Evolutionary conservation across 1,284 basidiomycete species (phyloP), one percentile per base, ranked within the genome.

Genomic region (Kalmanozyma brasiliensis): DNA sequence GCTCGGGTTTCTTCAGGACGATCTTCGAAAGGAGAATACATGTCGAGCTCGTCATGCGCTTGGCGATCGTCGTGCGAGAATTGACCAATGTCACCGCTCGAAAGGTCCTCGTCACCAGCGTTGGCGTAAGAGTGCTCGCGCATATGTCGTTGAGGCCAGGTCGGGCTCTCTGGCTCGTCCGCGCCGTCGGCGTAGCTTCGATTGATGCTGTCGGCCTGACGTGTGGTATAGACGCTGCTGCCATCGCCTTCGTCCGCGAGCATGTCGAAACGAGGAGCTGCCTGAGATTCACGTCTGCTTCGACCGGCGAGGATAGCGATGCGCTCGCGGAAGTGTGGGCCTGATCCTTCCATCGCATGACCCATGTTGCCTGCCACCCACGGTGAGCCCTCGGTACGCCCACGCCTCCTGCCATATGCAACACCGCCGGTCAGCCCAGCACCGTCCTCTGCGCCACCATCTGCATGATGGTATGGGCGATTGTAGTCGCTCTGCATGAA

Each of bases 241-340:
- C 58, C 66, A 29, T 73, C 73, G n/a, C 65, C 67, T 45, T 74
- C 75, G 30, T 77, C 74, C 2, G 76, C 79, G 11, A 82, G 70
- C 70, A 82, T 80, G 47, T 80, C 79, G 49, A 82, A 73, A 19
- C 77, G 58, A 2, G 68, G 67, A 11, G 53, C 62, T 1, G 49
- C 11, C 3, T 52, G 30, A 2, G 56, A 35, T 4, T 60, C 70
- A 5, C 56, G 46, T n/a, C 60, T 58, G 19, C 72, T 64, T 33
- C 70, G 37, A 10, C 76, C 76, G 4, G 74, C 71, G 16, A 78
- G 48, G 33, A 77, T 63, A 13, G 76, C 76, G 30, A 77, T 56
- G 9, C 74, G 55, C 41, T 77, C 67, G 11, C 71, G 47, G 24
- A 77, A 66, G 41, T 73, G 71, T 3, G 76, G 76, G 8, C 76